These are phyloP conservation scores for Apiospora marii DNA, from an alignment of 2,329 filamentous ascomycete species.

Conservation along the genomic window DNA sequence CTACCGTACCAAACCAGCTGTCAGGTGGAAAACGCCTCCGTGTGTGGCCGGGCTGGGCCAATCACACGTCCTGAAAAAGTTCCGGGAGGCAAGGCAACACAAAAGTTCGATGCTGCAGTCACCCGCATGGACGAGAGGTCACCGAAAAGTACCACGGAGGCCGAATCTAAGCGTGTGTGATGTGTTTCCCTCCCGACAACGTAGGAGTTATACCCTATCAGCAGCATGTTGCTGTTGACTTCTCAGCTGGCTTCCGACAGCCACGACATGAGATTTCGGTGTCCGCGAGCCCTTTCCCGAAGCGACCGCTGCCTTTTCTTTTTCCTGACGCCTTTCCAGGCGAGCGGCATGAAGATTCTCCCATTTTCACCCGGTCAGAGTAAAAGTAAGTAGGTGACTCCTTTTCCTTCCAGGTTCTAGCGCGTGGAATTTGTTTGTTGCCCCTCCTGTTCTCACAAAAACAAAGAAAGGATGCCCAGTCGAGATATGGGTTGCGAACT, in stretches of 20 bases:
- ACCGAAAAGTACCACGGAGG: not conserved
- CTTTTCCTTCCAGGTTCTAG: constrained; percentile 4
- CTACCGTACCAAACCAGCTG: not conserved
- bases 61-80: not conserved
- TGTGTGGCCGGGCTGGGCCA: not conserved
- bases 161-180: constrained; percentile 12
- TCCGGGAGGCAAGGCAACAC: not conserved
- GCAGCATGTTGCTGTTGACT: not conserved
- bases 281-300: not conserved
- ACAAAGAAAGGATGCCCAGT: not conserved
- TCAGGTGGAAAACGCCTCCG: not conserved
- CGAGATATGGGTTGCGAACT: not conserved
- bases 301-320: not conserved
- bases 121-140: constrained; percentile 13
- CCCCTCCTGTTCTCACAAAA: constrained; percentile 16
- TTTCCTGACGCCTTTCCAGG: not conserved
- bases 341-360: not conserved
- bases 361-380: not conserved
- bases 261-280: not conserved
- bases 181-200: not conserved
- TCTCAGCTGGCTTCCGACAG: constrained; percentile 7
- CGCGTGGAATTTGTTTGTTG: not conserved
- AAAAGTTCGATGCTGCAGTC: constrained; percentile 18
- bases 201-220: not conserved
- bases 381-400: not conserved